These are phyloP conservation scores for Isochrysis galbana DNA, from an alignment of 78 protist species.

Conservation along the genomic window DNA sequence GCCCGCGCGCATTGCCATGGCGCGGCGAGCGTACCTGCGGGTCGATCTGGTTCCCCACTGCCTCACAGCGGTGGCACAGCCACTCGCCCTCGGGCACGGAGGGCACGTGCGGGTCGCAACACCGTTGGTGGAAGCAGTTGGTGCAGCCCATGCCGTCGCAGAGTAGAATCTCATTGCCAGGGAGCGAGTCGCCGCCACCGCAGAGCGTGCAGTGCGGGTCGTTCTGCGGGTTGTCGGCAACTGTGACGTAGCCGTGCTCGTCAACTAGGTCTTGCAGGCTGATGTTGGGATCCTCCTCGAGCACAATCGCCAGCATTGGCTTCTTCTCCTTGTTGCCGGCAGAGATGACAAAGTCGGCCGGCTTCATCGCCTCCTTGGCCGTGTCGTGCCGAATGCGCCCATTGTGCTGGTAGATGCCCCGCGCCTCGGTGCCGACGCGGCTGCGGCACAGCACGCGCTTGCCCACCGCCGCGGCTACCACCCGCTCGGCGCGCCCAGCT, in stretches of 20 bases:
- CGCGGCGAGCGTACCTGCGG: background rate
- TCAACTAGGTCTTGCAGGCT: background rate
- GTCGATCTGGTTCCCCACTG: background rate
- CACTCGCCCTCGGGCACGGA: conserved; percentile 1
- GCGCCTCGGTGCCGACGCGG: background rate
- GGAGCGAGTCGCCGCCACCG: conserved; percentile 11
- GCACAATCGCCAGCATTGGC: background rate
- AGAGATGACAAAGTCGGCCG: background rate
- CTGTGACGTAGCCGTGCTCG: background rate
- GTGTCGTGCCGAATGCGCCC: background rate
- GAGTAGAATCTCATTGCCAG: background rate
- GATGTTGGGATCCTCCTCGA: background rate
- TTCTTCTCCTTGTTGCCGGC: background rate
- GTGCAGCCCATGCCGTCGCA: conserved; percentile 3
- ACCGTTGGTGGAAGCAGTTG: background rate
- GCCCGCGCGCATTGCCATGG: background rate
- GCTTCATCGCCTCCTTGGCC: background rate
- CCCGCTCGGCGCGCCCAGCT: background rate
- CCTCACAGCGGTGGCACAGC: background rate
- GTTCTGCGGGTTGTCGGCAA: background rate
- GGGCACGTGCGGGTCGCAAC: background rate
- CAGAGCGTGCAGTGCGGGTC: conserved; percentile 4
- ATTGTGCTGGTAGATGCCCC: background rate
- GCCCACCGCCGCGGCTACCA: conserved; percentile 1
- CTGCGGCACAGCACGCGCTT: background rate